These are phyloP conservation scores for Saccharomycopsis sp. DNA, from an alignment of 805 yeast species.

Conservation along the genomic window DNA sequence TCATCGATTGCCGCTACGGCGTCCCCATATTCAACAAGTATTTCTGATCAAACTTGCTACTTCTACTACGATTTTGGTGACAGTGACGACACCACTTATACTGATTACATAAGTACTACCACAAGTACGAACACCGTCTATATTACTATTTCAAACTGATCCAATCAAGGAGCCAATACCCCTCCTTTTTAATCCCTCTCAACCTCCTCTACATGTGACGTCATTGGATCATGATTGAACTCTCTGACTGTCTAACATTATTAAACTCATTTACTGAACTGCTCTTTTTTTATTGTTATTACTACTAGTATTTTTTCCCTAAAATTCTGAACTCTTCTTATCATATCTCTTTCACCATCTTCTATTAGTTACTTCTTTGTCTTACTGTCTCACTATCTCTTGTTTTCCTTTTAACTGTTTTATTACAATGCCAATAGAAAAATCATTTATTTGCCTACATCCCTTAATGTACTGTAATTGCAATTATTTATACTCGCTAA, in stretches of 20 bases:
- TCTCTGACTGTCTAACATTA: too few species aligned
- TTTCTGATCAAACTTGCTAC: constrained; percentile 15
- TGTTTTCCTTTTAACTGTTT: not conserved
- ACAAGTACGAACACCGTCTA: constrained; percentile 9
- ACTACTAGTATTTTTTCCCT: too few species aligned
- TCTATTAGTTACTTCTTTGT: not conserved
- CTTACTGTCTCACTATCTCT: not conserved
- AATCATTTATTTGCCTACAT: not conserved
- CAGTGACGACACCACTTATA: constrained; percentile 12
- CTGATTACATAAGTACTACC: constrained; percentile 5
- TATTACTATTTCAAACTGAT: constrained; percentile 2
- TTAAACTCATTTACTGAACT: too few species aligned
- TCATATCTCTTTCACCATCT: not conserved
- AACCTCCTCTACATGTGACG: too few species aligned
- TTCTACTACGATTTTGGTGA: constrained; percentile 16
- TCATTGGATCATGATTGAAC: too few species aligned
- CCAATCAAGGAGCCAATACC: too few species aligned
- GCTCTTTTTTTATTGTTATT: too few species aligned
- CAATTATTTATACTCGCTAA: too few species aligned
- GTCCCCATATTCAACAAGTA: constrained; percentile 10
- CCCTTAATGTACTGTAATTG: not conserved
- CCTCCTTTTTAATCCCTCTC: too few species aligned
- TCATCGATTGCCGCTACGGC: constrained; percentile 5
- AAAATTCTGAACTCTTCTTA: not conserved
- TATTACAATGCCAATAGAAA: not conserved